A percentile compares a stretch with the other conserved stretches of the same genome.
Conservation (phyloP, 768 basidiomycete genomes). For the Pilatotrama ljubarskyi region DNA sequence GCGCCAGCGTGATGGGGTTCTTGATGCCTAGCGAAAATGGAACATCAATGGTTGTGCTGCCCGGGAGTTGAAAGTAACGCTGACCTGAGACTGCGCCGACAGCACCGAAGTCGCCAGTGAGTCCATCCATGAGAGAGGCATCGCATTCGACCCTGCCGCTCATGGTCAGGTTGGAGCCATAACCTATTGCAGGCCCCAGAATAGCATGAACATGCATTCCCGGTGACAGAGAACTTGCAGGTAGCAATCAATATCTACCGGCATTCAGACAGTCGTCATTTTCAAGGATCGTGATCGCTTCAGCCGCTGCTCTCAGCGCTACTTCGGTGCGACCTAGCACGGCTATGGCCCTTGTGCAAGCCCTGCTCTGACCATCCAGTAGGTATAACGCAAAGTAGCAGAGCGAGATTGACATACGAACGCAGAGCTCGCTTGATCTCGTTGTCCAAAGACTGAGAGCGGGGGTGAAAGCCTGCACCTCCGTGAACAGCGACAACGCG, state of each 20-base stretch:
- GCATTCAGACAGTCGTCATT: slow-evolving; percentile 71
- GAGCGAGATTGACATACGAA: slow-evolving; percentile 44
- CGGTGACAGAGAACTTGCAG: neutral
- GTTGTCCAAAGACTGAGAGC: slow-evolving; percentile 43
- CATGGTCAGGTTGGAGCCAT: slow-evolving; percentile 76
- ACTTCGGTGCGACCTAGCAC: slow-evolving; percentile 21
- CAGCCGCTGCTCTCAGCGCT: slow-evolving; percentile 50
- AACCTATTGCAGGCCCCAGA: slow-evolving; percentile 41
- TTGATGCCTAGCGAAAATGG: slow-evolving; percentile 48
- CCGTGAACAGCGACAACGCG: slow-evolving; percentile 65
- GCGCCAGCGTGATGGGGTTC: slow-evolving; percentile 69
- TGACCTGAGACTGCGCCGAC: slow-evolving; percentile 72
- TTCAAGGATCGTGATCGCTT: slow-evolving; percentile 60
- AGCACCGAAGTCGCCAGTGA: slow-evolving; percentile 58
- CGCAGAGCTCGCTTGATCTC: slow-evolving; percentile 54
- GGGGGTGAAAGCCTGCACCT: slow-evolving; percentile 68
- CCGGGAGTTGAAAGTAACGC: neutral
- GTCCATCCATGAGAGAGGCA: slow-evolving; percentile 67
- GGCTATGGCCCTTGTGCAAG: slow-evolving; percentile 48
- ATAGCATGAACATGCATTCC: too few relatives aligned
- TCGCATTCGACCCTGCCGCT: slow-evolving; percentile 82
- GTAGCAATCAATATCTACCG: slow-evolving; percentile 48
- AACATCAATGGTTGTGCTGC: neutral
- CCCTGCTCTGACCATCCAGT: slow-evolving; percentile 37
- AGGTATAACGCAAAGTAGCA: neutral